Evolutionary conservation across 257 asterid species (phyloP).

Genomic region (Haberlea rhodopensis): DNA sequence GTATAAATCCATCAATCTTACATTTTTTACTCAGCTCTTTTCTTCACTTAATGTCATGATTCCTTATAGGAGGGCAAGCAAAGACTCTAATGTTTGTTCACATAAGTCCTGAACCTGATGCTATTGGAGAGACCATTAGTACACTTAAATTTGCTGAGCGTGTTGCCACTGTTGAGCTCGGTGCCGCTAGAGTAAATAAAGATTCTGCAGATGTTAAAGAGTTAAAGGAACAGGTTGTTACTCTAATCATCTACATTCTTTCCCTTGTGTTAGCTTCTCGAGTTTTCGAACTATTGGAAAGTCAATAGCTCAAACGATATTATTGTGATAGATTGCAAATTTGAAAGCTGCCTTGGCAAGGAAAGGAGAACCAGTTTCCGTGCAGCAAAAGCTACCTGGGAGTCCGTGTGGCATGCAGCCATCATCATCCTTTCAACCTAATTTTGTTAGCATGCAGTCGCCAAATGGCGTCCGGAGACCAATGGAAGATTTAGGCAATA

Average conservation of each 20-base stretch:
- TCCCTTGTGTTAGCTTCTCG: not conserved
- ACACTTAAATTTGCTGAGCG: slow-evolving; percentile 99
- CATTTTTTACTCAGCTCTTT: slow-evolving; percentile 7
- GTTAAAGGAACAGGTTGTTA: slow-evolving; percentile 81
- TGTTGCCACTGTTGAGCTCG: slow-evolving; percentile 95
- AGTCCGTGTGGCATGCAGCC: slow-evolving; percentile 55
- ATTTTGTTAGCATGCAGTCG: slow-evolving; percentile 34
- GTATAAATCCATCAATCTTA: slow-evolving; percentile 10
- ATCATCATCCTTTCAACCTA: slow-evolving; percentile 42
- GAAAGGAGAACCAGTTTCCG: slow-evolving; percentile 45
- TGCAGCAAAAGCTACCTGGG: slow-evolving; percentile 46
- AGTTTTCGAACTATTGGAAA: slow-evolving; percentile 4
- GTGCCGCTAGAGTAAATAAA: slow-evolving; percentile 93
- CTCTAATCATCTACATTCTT: slow-evolving; percentile 1
- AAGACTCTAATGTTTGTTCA: slow-evolving; percentile 97
- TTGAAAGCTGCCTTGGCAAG: slow-evolving; percentile 83
- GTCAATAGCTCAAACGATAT: slow-evolving; percentile 14
- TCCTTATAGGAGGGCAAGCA: slow-evolving; percentile 83
- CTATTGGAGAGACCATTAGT: slow-evolving; percentile 89
- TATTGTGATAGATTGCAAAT: slow-evolving; percentile 54
- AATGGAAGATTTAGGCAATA: slow-evolving; percentile 90
- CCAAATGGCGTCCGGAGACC: slow-evolving; percentile 67
- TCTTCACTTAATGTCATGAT: slow-evolving; percentile 21
- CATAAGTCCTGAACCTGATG: slow-evolving; percentile 91
- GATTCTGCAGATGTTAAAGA: slow-evolving; percentile 81